Percentiles rank a stretch among this genome's conserved stretches.
Conservation (phyloP, 1,284 basidiomycete genomes). For the Pseudozyma hubeiensis region DNA sequence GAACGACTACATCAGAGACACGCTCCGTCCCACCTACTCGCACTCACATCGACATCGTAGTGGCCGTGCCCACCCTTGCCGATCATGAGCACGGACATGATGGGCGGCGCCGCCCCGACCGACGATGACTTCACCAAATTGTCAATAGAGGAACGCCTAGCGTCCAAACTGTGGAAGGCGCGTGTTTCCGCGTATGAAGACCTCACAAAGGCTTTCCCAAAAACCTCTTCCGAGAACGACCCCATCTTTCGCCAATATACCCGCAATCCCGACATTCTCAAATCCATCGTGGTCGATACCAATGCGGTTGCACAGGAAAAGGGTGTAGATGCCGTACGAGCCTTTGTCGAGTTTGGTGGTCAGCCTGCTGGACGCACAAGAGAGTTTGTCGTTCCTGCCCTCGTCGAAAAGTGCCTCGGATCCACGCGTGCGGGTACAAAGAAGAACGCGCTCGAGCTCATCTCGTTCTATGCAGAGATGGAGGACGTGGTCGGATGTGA, state of each 20-base stretch:
- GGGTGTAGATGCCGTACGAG: slow-evolving; percentile 80
- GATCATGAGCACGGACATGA: slow-evolving; percentile 48
- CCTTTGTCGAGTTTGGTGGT: slow-evolving; percentile 90
- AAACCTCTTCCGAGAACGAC: slow-evolving; percentile 86
- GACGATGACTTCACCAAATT: slow-evolving; percentile 93
- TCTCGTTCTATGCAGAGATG: slow-evolving; percentile 90
- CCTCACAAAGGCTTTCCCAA: slow-evolving; percentile 71
- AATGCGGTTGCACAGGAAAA: slow-evolving; percentile 99
- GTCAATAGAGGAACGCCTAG: slow-evolving; percentile 82
- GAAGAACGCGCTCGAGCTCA: slow-evolving; percentile 85
- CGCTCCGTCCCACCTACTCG: neutral
- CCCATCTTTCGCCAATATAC: slow-evolving; percentile 91
- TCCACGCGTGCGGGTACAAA: slow-evolving; percentile 88
- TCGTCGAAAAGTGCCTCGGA: slow-evolving; percentile 96
- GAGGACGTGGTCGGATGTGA: slow-evolving; percentile 82
- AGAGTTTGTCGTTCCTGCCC: slow-evolving; percentile 82
- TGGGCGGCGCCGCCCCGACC: slow-evolving; percentile 34
- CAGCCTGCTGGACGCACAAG: slow-evolving; percentile 79
- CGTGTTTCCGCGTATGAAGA: slow-evolving; percentile 91
- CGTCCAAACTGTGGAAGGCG: slow-evolving; percentile 89
- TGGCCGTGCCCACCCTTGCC: too few relatives aligned
- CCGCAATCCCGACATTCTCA: slow-evolving; percentile 74
- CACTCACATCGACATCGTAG: neutral
- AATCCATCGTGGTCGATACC: slow-evolving; percentile 74
- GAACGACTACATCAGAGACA: neutral